A percentile compares a stretch with the other conserved stretches of the same genome.
These are phyloP conservation scores for Onygenales sp. DNA, from an alignment of 2,329 filamentous ascomycete genomes.

Conservation along the genomic window DNA sequence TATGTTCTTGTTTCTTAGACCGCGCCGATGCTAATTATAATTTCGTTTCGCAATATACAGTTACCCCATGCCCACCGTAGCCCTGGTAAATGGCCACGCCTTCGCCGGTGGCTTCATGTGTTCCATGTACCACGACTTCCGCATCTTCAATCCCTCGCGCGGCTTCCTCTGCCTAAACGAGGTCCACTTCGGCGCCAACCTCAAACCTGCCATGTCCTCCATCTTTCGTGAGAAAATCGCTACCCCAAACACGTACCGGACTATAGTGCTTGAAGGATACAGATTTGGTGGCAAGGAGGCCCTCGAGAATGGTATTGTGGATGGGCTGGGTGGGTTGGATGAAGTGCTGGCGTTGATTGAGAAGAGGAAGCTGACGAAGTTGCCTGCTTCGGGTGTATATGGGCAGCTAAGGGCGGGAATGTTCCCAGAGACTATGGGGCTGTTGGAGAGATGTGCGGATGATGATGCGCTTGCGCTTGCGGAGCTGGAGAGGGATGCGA, in stretches of 20 bases:
- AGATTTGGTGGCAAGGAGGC: constrained; percentile 57
- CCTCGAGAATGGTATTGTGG: constrained; percentile 57
- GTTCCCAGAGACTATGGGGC: constrained; percentile 55
- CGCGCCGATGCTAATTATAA: background rate
- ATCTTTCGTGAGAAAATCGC: constrained; percentile 64
- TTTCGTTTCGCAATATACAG: constrained; percentile 18
- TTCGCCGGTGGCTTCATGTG: constrained; percentile 78
- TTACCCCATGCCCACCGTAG: constrained; percentile 73
- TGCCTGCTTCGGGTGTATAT: constrained; percentile 58
- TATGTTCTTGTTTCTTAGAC: background rate
- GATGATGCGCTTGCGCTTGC: constrained; percentile 39
- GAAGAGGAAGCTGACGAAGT: constrained; percentile 50
- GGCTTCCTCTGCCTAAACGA: constrained; percentile 78
- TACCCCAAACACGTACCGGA: constrained; percentile 45
- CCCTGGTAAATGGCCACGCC: constrained; percentile 69
- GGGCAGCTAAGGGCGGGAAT: constrained; percentile 65
- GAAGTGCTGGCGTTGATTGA: constrained; percentile 53
- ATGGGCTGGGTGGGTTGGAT: constrained; percentile 55
- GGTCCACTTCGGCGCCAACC: constrained; percentile 67
- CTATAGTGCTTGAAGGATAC: constrained; percentile 62
- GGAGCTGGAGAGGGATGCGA: constrained; percentile 36
- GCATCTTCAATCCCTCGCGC: constrained; percentile 59
- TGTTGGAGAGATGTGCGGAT: constrained; percentile 45
- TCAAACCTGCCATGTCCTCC: constrained; percentile 62
- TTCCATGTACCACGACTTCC: constrained; percentile 74